Conservation (phyloP, 2,329 filamentous ascomycete genomes). For the Venturia carpophila region DNA sequence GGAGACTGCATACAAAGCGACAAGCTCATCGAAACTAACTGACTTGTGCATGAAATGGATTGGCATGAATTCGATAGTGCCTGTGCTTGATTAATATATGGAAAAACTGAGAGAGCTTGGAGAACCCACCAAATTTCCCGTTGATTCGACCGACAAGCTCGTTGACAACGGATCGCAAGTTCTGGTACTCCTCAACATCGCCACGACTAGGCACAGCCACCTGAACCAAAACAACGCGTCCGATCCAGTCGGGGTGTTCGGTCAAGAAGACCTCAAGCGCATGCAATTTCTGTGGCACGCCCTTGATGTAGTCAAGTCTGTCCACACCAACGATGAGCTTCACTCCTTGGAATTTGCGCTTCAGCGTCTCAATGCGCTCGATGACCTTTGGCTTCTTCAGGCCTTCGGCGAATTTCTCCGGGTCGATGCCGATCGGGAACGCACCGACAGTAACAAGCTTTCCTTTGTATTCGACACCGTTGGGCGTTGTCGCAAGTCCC, state of each 20-base stretch:
- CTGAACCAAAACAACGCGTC: constrained; percentile 92
- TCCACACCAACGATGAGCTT: constrained; percentile 97
- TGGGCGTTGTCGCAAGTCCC: constrained; percentile 72
- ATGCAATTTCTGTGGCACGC: constrained; percentile 93
- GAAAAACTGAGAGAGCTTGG: not conserved
- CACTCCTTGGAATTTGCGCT: constrained; percentile 88
- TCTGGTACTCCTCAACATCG: constrained; percentile 97
- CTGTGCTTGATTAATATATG: constrained; percentile 26
- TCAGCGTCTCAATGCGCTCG: constrained; percentile 74
- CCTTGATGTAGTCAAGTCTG: constrained; percentile 97
- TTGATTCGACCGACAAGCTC: constrained; percentile 96
- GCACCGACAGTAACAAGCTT: constrained; percentile 87
- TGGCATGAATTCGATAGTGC: constrained; percentile 96
- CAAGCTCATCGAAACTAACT: constrained; percentile 88
- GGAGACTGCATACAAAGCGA: constrained; percentile 84
- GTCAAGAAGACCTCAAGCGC: constrained; percentile 94
- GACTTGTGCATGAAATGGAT: constrained; percentile 98
- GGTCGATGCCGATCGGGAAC: constrained; percentile 96
- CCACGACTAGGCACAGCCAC: constrained; percentile 91
- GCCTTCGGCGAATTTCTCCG: constrained; percentile 89
- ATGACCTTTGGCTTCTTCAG: constrained; percentile 79
- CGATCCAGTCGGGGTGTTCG: constrained; percentile 96
- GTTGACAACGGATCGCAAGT: constrained; percentile 88
- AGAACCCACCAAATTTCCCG: constrained; percentile 67
- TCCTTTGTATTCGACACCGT: constrained; percentile 83